Evolutionary conservation across 306 rosid species (phyloP).

Genomic region (Trifolium repens): DNA sequence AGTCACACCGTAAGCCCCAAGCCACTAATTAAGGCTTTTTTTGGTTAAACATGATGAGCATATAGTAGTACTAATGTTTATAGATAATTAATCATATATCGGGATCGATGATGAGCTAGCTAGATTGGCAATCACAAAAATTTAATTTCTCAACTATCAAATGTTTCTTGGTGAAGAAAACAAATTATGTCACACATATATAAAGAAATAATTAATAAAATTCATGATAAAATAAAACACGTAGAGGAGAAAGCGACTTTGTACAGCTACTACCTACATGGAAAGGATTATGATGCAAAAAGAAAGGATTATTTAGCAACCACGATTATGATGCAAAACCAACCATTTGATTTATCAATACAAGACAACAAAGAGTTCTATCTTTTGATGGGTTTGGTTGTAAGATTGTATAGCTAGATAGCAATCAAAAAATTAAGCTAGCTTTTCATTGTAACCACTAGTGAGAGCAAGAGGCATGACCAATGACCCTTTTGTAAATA

Average conservation of each 20-base stretch:
- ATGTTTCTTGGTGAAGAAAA: slow-evolving; percentile 54
- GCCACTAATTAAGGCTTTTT: neutral
- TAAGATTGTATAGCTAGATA: slow-evolving; percentile 38
- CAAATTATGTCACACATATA: slow-evolving; percentile 42
- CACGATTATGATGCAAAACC: slow-evolving; percentile 58
- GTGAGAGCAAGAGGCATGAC: slow-evolving; percentile 42
- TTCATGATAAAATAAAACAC: slow-evolving; percentile 36
- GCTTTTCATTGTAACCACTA: slow-evolving; percentile 53
- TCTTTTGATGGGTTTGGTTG: slow-evolving; percentile 36
- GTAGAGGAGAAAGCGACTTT: slow-evolving; percentile 61
- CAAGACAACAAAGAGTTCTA: neutral
- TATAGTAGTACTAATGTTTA: neutral
- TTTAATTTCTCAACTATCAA: slow-evolving; percentile 32
- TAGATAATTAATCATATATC: neutral
- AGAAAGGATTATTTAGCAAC: slow-evolving; percentile 25
- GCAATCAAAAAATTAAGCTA: slow-evolving; percentile 27
- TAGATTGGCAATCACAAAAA: slow-evolving; percentile 26
- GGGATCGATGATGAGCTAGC: neutral
- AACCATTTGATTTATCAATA: slow-evolving; percentile 40
- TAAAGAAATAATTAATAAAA: slow-evolving; percentile 30
- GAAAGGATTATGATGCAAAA: slow-evolving; percentile 15
- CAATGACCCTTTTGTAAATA: slow-evolving; percentile 3
- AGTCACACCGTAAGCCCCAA: neutral
- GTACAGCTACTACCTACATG: slow-evolving; percentile 22
- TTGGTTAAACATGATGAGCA: neutral